Base-by-base conservation (phyloP, 768 basidiomycete species). In the Gloeostereum incarnatum region DNA sequence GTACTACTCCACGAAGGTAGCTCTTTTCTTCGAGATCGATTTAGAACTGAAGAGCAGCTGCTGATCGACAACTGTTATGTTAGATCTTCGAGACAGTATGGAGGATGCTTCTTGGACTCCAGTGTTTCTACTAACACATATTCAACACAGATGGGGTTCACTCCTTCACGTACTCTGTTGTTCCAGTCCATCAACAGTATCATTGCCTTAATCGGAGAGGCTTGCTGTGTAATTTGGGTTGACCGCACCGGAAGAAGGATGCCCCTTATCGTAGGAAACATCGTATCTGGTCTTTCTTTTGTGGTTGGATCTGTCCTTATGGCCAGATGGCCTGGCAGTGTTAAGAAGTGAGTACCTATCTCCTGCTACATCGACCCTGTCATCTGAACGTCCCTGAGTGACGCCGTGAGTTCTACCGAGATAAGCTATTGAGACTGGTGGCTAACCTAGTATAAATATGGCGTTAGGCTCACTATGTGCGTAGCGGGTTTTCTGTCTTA, bases 141-240 rank as follows among this genome's bases (percentile, higher is more conserved):
- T 9, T 14, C 7, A 11, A 33, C 11, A 11, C 34, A 63, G 58
- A 69, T 69, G 61, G 68, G 68, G 11, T 69, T 70, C 49, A 55
- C 52, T 20, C 54, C 65, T 0, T 61, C 60, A 6, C 62, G 63
- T 9, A 64, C 69, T 23, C 62, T 75, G 11, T 57, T 71, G 23
- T 67, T 75, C 49, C 72, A 74, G 48, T 69, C 66, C 3, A 68
- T 72, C 46, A 75, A 73, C 53, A 68, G 66, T 19, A 53, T 73
- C 31, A 71, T 75, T 39, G 71, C 70, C 2, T 57, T 75, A 22
- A 64, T 71, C 30, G 73, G 70, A 3, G 69, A 75, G 45, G 63
- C 62, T 2, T 63, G 59, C 40, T 69, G 69, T 40, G 62, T 69
- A 19, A 40, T 68, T 5, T 70, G 63, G 61, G 52, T 69, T 14